phyloP scores from a whole-genome alignment of 176 grass and related monocot species.

The Carex pumila region DNA sequence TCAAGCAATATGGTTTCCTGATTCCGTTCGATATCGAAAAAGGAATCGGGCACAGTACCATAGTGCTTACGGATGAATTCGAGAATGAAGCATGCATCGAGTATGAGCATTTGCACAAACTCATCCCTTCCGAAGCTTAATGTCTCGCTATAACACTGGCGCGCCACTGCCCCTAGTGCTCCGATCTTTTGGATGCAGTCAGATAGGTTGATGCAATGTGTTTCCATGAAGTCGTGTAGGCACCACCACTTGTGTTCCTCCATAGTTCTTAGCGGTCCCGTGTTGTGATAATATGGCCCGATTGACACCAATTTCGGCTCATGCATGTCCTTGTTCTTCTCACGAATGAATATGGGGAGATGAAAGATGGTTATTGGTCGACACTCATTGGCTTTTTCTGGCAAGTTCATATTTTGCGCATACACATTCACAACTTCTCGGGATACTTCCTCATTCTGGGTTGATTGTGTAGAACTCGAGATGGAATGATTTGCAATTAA shows the following conservation, averaged over 20 bases:
- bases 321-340: not conserved
- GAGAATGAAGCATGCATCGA: constrained; percentile 29
- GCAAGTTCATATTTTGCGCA: not conserved
- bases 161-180: not conserved
- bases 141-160: constrained; percentile 10
- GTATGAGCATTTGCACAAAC: constrained; percentile 24
- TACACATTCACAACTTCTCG: not conserved
- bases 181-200: not conserved
- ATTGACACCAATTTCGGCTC: constrained; percentile 24
- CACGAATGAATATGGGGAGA: not conserved
- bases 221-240: not conserved
- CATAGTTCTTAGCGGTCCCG: not conserved
- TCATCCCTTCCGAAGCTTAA: not conserved
- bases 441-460: not conserved
- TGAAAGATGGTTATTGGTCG: constrained; percentile 13
- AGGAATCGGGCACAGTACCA: not conserved
- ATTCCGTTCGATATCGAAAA: not conserved
- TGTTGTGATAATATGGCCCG: constrained; percentile 27
- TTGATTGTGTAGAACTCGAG: not conserved
- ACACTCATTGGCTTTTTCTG: not conserved
- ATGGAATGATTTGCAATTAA: not conserved
- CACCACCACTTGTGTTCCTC: constrained; percentile 18
- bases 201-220: not conserved
- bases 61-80: constrained; percentile 16
- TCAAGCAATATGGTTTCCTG: constrained; percentile 9